Base-by-base conservation (phyloP, 352 stramenopile species). In the Phytophthora podocarpi region DNA sequence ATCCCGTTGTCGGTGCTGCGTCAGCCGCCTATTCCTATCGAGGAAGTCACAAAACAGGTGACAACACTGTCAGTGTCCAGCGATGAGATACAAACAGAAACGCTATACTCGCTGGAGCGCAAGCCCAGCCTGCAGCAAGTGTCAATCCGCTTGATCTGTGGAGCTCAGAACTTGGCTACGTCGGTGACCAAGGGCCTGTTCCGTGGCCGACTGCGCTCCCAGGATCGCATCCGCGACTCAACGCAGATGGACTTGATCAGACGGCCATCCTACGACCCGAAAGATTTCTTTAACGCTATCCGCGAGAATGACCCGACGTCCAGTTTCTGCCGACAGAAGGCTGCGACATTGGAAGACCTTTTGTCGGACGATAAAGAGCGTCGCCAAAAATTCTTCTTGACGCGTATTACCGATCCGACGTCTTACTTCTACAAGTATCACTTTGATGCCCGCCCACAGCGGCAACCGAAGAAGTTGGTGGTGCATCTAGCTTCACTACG, bases 361-460 rank as follows among this genome's bases (percentile, higher is more conserved):
- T 64, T 95, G 23, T 88, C 82, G 23, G 78, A 74, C 34, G 77
- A 88, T 43, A 78, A 76, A 5, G 71, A 73, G 21, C 67, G 67
- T 27, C 80, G 82, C 13, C 70, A 92, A 52, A 91, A 90, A 39
- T 95, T 95, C 66, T 93, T 90, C 59, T 61, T 89, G 35, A 93
- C 85, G 47, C 87, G 87, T 49, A 85, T 95, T 32, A 81, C 81
- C 26, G 87, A 95, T 43, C 87, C 87, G n/a, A 95, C 87, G 30
- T 95, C 87, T 35, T 95, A 95, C 66, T 95, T 95, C 21, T 95
- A 90, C 87, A 95, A 95, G 70, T 95, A 90, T 76, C 84, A 85
- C 58, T 91, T 95, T 36, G 82, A 93, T 42, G 77, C 81, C 34
- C 76, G 60, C 18, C 82, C 75, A 15, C 74, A 88, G 56, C 84